phyloP scores from a whole-genome alignment of 768 basidiomycete genomes.

The Russula lepida region DNA sequence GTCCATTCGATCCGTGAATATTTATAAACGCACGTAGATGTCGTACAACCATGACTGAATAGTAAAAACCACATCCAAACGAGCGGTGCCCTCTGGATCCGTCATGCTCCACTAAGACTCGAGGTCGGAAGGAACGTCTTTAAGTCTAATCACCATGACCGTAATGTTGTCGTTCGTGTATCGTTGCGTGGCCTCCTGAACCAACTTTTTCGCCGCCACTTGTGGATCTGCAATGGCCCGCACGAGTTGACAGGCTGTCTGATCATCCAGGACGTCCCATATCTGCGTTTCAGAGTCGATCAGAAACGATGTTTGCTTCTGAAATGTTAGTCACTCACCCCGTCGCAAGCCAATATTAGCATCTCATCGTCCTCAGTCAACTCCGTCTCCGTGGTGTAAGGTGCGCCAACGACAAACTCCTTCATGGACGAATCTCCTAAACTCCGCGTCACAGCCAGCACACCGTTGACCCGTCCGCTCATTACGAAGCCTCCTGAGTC shows the following conservation, averaged over 20 bases:
- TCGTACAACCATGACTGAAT: background rate
- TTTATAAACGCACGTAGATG: background rate
- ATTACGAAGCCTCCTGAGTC: conserved; percentile 98
- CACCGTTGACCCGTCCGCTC: conserved; percentile 97
- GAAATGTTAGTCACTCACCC: conserved; percentile 49
- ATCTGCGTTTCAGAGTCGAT: conserved; percentile 42
- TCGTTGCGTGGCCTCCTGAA: conserved; percentile 78
- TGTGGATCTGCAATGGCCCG: conserved; percentile 69
- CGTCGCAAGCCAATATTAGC: conserved; percentile 93
- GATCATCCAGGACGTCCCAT: conserved; percentile 94
- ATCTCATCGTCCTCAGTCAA: conserved; percentile 89
- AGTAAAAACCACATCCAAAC: background rate
- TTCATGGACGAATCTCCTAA: conserved; percentile 98
- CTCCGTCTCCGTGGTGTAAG: conserved; percentile 97
- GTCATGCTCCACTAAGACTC: conserved; percentile 10
- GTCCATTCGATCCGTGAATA: background rate
- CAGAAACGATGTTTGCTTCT: background rate
- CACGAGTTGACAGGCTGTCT: conserved; percentile 82
- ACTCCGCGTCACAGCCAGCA: conserved; percentile 91
- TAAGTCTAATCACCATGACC: conserved; percentile 81
- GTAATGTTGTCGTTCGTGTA: conserved; percentile 96
- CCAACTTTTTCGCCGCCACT: conserved; percentile 60
- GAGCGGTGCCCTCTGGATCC: conserved; percentile 9
- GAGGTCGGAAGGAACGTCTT: conserved; percentile 29
- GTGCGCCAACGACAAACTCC: conserved; percentile 96